Evolutionary conservation across 2,329 filamentous ascomycete species (phyloP), one percentile per base, ranked within the genome.

Genomic region (Seiridium unicorne): DNA sequence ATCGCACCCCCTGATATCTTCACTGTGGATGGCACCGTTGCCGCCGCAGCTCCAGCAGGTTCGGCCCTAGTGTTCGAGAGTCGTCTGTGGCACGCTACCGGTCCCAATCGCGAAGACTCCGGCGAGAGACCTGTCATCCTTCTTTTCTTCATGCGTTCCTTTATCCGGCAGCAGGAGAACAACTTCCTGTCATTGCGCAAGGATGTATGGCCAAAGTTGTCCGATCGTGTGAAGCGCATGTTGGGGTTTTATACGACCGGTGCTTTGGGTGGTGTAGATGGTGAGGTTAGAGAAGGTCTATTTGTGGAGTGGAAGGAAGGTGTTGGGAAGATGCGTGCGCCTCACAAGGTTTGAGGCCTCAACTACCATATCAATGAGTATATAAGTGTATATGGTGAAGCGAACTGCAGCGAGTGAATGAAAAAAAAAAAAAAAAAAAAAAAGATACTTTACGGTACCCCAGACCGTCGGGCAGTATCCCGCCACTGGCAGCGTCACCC

Each of bases 101-200:
- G 70, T 3, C 62, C 66, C 3, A 70, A 72, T 58, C 61, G 56
- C 9, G 64, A 63, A 7, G 62, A 36, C 35, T 40, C 49, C 2
- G 55, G 51, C 44, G 60, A 61, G 44, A 26, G 60, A 10, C 60
- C 60, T 4, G 60, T 58, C 1, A 57, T 61, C 4, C 34, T 58
- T 32, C 34, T 69, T 58, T 71, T 70, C 59, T 73, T 72, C 63
- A 69, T 70, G 65, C 64, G 71, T 2, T 66, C 65, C 5, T 72
- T 66, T 42, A 65, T 73, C n/a, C 63, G 70, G 2, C 66, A 67
- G 57, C 69, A 71, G 54, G 71, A 73, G 60, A 72, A 72, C 59
- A 66, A 68, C 58, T 67, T 62, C 60, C 49, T 72, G 51, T 70
- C 69, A 4, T 60, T 72, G 57, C 64, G 68, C 31, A 64, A 64